Evolutionary conservation across 495 filamentous ascomycete species (phyloP).

Genomic region (Clohesyomyces aquaticus): DNA sequence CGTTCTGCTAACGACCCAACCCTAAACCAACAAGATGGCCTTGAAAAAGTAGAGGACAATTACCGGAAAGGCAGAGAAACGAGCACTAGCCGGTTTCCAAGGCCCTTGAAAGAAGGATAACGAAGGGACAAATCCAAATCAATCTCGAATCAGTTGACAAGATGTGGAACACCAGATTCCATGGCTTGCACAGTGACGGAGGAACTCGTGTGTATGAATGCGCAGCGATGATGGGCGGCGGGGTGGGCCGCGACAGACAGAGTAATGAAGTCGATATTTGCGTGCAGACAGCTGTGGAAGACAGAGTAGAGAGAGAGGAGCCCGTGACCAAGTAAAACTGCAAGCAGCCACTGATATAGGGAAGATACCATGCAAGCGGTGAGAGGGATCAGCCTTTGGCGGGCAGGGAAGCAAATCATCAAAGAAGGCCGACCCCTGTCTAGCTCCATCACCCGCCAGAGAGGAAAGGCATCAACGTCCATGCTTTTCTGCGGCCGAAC

Average conservation of each 20-base stretch:
- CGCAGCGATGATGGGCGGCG: too few relatives aligned
- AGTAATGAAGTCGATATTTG: slow-evolving; percentile 4
- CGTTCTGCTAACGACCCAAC: slow-evolving; percentile 27
- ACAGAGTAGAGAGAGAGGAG: slow-evolving; percentile 20
- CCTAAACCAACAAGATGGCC: neutral
- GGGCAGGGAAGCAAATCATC: slow-evolving; percentile 34
- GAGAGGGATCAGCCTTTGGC: slow-evolving; percentile 31
- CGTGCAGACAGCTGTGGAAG: slow-evolving; percentile 5
- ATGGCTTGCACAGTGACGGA: too few relatives aligned
- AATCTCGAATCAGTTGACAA: neutral
- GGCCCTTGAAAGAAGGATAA: too few relatives aligned
- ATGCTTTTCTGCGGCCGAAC: neutral
- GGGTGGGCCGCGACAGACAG: neutral
- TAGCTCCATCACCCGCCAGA: slow-evolving; percentile 24
- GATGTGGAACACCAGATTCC: neutral
- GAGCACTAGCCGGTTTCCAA: too few relatives aligned
- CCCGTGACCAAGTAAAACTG: slow-evolving; percentile 25
- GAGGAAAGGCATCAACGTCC: slow-evolving; percentile 15
- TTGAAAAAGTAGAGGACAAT: slow-evolving; percentile 1
- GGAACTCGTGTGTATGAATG: too few relatives aligned
- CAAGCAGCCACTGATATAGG: slow-evolving; percentile 33
- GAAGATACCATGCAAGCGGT: slow-evolving; percentile 24
- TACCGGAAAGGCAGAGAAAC: slow-evolving; percentile 3
- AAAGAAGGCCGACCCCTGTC: slow-evolving; percentile 20
- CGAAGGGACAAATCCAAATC: neutral